Base-by-base conservation (phyloP, 768 basidiomycete species). In the Rickenella mellea region DNA sequence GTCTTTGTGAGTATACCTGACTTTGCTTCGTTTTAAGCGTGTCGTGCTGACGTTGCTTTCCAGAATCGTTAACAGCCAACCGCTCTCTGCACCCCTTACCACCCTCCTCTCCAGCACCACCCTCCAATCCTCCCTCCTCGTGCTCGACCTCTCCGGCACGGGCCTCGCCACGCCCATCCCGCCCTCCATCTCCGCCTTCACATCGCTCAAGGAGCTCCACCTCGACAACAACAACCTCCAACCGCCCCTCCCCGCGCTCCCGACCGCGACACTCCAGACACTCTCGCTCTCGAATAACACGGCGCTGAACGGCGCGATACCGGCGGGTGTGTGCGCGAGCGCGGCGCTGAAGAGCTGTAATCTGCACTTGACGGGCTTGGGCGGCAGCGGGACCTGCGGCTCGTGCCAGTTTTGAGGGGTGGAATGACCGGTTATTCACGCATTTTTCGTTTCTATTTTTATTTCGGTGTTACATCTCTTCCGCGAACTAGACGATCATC, bases 61-160 rank as follows among this genome's bases (percentile, higher is more conserved):
- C 42, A 69, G 67, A 17, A 44, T 65, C 17, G 48, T 68, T 28
- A 68, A 67, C 27, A 57, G 59, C 3, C 68, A 69, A 42, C 6
- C 41, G 1, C 43, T 70, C 22, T 54, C 55, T 2, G 63, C 61
- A 15, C 54, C 60, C 1, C 56, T 70, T 8, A 45, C 60, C 4
- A 42, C 52, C 1, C 41, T 70, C 1, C 48, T 56, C 22, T 49
- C 52, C 1, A 68, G 65, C 22, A 48, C 53, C 5, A 51, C 60
- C 11, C 52, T 68, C 2, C 53, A 53, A 6, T 40, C 51, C 0
- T 66, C 64, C 11, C 40, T 70, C 24, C 57, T 55, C 19, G 58
- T 59, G 2, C 57, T 70, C 60, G 66, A 70, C 24, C 55, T 70
- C 19, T 65, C 65, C 8, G 59, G 61, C 2, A 68, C 64, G 2